Base-by-base conservation (phyloP, 2,329 filamentous ascomycete genomes). In the Drechslerella stenobrocha region DNA sequence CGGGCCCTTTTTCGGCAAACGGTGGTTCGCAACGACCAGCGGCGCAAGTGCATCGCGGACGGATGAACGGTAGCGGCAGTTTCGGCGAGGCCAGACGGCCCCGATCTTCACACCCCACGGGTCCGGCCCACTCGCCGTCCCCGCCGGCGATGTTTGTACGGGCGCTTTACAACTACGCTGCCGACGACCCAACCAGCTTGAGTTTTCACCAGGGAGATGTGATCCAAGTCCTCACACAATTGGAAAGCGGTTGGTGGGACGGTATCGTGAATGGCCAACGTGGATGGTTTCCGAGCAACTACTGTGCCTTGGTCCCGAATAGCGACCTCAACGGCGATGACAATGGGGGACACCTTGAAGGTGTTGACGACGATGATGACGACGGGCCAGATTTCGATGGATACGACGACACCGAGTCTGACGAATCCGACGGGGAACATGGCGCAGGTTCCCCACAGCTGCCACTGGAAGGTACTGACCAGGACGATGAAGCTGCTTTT, bases 191-290 rank as follows among this genome's bases (percentile, higher is more conserved):
- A 74, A 97, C 92, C 47, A 96, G 91, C 79, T 80, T 98, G 76
- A 97, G 91, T 78, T 98, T 98, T 78, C 89, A 90, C 74, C 88
- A 95, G 77, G 93, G 93, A 74, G 93, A 98, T 78, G 86, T 97
- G 72, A 98, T 98, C 74, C 92, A 97, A 79, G 93, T 98, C 73
- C 92, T 98, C 74, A 98, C 93, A 53, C 92, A 96, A 78, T 82
- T 97, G 60, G 93, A 98, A 77, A 97, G 91, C 74, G 93, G 93
- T 59, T 98, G 93, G 93, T 98, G 93, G 93, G 93, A 98, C 79
- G 93, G 93, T 48, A 90, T 98, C 58, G 96, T 98, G 76, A 93
- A 96, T 74, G 90, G 91, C 64, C 88, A 96, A 72, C 87, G 93
- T 75, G 93, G 93, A 76, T 98, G 93, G 93, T 98, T 98, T 77